Conservation (phyloP, 805 yeast species). For the Blastobotrys parvus region DNA sequence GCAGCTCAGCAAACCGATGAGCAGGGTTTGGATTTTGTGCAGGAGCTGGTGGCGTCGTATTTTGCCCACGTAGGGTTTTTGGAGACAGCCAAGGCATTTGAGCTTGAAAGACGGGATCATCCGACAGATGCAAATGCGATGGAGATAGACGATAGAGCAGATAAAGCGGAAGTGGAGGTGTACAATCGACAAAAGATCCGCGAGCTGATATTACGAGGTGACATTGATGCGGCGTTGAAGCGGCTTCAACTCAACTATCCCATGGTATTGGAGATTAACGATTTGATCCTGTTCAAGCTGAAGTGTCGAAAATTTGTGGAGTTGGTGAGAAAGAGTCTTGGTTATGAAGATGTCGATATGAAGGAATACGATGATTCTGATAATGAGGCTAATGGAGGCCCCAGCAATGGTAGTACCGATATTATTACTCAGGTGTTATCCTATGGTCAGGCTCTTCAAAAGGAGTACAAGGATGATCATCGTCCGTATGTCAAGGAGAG, state of each 20-base stretch:
- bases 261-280: conserved; percentile 27
- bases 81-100: conserved; percentile 45
- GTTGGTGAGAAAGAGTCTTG: conserved; percentile 24
- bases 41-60: conserved; percentile 37
- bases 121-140: conserved; percentile 10
- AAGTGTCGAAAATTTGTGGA: conserved; percentile 37
- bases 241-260: conserved; percentile 35
- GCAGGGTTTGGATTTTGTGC: conserved; percentile 18
- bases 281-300: conserved; percentile 34
- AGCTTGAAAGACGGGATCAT: conserved; percentile 30
- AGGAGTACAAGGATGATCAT: conserved; percentile 23
- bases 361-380: background rate
- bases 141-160: conserved; percentile 22
- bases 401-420: conserved; percentile 3
- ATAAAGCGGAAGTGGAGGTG: conserved; percentile 30
- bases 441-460: conserved; percentile 34
- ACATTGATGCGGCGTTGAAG: conserved; percentile 37
- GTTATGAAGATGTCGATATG: background rate
- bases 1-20: background rate
- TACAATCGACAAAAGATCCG: conserved; percentile 41
- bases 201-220: conserved; percentile 34
- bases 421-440: conserved; percentile 29
- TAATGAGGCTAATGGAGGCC: background rate
- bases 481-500: conserved; percentile 30
- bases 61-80: conserved; percentile 52